Percentiles rank a stretch among this genome's conserved stretches.
Conservation (phyloP, 1,284 basidiomycete genomes). For the Sporisorium exsertum region DNA sequence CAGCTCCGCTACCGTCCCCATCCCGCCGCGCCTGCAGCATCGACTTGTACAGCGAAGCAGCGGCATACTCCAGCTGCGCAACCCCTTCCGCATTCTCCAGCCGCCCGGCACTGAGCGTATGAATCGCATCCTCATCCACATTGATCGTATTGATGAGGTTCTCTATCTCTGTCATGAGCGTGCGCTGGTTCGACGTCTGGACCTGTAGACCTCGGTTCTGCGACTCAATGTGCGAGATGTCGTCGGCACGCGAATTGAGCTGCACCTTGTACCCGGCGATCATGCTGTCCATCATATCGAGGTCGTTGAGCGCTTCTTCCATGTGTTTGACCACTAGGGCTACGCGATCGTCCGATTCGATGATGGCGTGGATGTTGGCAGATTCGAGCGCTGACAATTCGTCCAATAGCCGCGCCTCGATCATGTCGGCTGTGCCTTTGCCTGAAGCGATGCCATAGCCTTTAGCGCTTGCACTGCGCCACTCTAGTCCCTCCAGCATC, state of each 20-base stretch:
- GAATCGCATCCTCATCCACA: slow-evolving; percentile 81
- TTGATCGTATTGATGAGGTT: slow-evolving; percentile 85
- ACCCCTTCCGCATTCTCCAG: slow-evolving; percentile 83
- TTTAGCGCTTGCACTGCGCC: slow-evolving; percentile 71
- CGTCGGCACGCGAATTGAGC: slow-evolving; percentile 73
- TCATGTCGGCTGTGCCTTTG: slow-evolving; percentile 66
- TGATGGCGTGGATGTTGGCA: slow-evolving; percentile 95
- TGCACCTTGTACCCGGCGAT: slow-evolving; percentile 64
- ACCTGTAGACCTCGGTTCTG: slow-evolving; percentile 97
- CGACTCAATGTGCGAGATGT: slow-evolving; percentile 94
- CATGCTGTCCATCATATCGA: slow-evolving; percentile 78
- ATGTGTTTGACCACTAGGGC: slow-evolving; percentile 86
- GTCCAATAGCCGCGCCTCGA: slow-evolving; percentile 65
- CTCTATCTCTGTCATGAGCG: slow-evolving; percentile 63
- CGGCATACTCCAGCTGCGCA: slow-evolving; percentile 79
- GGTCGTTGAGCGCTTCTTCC: slow-evolving; percentile 84
- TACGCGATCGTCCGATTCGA: slow-evolving; percentile 88
- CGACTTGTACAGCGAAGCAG: slow-evolving; percentile 92
- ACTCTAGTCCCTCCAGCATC: slow-evolving; percentile 98
- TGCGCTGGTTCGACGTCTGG: slow-evolving; percentile 94
- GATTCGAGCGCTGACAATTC: slow-evolving; percentile 66
- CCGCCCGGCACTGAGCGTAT: slow-evolving; percentile 84
- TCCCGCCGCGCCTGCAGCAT: slow-evolving; percentile 87
- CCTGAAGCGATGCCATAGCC: slow-evolving; percentile 24
- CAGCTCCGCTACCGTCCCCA: slow-evolving; percentile 73